Evolutionary conservation across 331 rosid genomes (phyloP), one percentile per base, ranked within the genome.

Genomic region (Telfairia occidentalis): DNA sequence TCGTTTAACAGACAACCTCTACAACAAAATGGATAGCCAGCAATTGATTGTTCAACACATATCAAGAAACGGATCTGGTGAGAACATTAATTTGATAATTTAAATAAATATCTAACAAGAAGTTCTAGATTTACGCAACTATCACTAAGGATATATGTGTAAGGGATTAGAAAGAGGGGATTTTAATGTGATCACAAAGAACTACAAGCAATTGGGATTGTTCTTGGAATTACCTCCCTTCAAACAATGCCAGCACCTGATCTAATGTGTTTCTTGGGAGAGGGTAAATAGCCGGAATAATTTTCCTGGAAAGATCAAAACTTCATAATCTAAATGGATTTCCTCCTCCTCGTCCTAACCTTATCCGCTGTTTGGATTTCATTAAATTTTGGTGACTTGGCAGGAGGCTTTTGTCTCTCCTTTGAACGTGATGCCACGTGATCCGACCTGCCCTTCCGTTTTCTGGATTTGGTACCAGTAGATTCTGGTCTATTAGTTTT

Each of bases 371-470:
- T 77, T 75, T 73, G 79, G 30, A 28, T 77, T 81, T 82, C 77
- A 26, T 37, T 57, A 71, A 78, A 57, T 70, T 46, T 78, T 26
- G 83, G 61, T 46, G 85, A 74, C 40, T 69, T 65, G 18, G 77
- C 85, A 28, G 77, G 77, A 74, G 82, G 30, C 42, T 43, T 70
- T 72, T 72, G 74, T 75, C 50, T 77, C 19, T 13, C 61, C 64
- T 60, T 77, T 67, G 72, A 32, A 83, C 73, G 78, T 9, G 84
- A 72, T 77, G 74, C 82, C 77, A 50, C 55, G 18, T 75, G 32
- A 73, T 84, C 90, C 13, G 96, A 76, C 78, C 75, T 85, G 55
- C 71, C 85, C 82, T 83, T 90, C 73, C 92, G 90, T 81, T 90
- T 95, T 79, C 87, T 79, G 78, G 86, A 73, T 19, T 66, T 83